Conservation (phyloP, 148 eudicot genomes). For the Rhododendron griersonianum region DNA sequence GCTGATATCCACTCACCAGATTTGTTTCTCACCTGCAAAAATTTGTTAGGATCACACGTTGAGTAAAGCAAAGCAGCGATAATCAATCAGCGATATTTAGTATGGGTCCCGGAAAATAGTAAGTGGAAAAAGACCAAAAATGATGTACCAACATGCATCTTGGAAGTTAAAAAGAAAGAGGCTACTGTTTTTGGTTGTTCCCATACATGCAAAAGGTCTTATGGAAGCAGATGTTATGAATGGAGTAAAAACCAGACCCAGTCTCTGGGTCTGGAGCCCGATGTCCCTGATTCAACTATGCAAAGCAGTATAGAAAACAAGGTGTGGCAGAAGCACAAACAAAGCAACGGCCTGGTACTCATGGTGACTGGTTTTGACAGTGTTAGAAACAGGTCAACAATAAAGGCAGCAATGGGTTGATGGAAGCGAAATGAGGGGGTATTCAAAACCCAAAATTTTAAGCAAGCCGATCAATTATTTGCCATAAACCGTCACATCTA, state of each 20-base stretch:
- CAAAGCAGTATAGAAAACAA: neutral
- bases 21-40: slow-evolving; percentile 71
- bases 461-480: neutral
- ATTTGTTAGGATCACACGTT: neutral
- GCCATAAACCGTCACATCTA: neutral
- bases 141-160: neutral
- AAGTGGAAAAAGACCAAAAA: neutral
- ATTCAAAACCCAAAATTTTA: neutral
- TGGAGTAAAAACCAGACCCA: neutral
- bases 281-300: neutral
- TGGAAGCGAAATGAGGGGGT: neutral
- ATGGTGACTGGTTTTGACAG: neutral
- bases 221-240: neutral
- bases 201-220: neutral
- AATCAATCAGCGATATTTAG: neutral
- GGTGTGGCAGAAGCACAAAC: neutral
- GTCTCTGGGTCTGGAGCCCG: neutral
- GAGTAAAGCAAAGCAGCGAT: neutral
- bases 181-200: neutral
- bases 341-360: neutral
- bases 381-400: neutral
- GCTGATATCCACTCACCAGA: slow-evolving; percentile 99
- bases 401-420: neutral
- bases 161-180: neutral
- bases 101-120: neutral